phyloP scores from a whole-genome alignment of 202 grass and related monocot species.

The Panicum hallii region DNA sequence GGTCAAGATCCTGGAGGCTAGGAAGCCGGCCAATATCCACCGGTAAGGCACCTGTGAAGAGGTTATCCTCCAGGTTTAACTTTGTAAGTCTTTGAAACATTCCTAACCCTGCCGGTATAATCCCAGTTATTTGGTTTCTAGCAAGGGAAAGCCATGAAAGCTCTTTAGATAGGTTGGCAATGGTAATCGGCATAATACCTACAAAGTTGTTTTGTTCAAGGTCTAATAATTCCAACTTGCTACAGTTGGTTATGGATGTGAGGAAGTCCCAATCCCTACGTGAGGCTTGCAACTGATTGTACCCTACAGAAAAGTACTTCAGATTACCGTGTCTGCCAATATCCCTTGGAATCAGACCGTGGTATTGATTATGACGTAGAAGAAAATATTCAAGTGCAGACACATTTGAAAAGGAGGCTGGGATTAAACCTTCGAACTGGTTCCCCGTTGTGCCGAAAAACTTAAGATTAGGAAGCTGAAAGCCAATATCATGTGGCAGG shows the following conservation, averaged over 20 bases:
- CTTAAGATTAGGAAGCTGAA: constrained; percentile 14
- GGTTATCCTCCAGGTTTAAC: constrained; percentile 7
- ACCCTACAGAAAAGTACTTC: neutral
- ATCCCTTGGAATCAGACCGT: constrained; percentile 36
- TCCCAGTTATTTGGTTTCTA: constrained; percentile 47
- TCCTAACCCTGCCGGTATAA: constrained; percentile 12
- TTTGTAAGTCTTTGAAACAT: neutral
- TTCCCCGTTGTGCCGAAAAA: neutral
- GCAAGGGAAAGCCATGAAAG: constrained; percentile 10
- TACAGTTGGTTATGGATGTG: constrained; percentile 49
- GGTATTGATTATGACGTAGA: neutral
- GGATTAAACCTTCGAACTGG: constrained; percentile 23
- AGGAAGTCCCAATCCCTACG: constrained; percentile 55
- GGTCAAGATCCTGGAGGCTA: constrained; percentile 31
- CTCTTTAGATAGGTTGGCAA: constrained; percentile 46
- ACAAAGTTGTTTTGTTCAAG: constrained; percentile 43
- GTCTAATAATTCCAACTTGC: constrained; percentile 30
- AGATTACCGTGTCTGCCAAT: constrained; percentile 33
- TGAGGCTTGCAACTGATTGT: constrained; percentile 34
- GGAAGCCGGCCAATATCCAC: constrained; percentile 37
- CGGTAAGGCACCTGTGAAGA: constrained; percentile 44
- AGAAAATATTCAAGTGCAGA: neutral
- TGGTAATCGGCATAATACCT: constrained; percentile 29
- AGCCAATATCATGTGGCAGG: constrained; percentile 13
- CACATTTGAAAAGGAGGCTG: constrained; percentile 23